Base-by-base conservation (phyloP, 805 yeast species). In the Wickerhamomyces rabaulensis region DNA sequence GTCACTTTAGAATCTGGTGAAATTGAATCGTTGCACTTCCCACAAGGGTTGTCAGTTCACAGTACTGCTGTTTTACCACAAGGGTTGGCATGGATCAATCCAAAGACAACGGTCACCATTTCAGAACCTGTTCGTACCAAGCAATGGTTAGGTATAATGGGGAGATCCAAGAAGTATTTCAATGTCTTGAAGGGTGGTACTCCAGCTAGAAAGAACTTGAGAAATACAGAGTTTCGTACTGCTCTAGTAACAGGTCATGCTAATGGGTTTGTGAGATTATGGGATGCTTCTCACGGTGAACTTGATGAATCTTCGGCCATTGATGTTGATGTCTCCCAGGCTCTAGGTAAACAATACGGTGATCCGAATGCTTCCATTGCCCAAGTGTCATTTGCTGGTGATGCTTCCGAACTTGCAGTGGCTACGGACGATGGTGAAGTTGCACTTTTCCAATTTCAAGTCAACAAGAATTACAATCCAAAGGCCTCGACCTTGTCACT, bases 241-340 rank as follows among this genome's bases (percentile, higher is more conserved):
- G 78, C 77, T 12, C 69, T 91, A 38, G 81, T 89, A 1, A 82
- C 96, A 0, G 98, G 97, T 0, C 96, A 94, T 60, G 78, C 82
- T 31, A 84, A 84, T 61, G 98, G 97, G 0, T 76, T 83, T 31
- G 79, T 94, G 0, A 74, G 97, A 45, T 70, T 92, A 9, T 83
- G 90, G 81, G 96, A 92, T 65, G 83, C 89, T 0, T 80, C 95
- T 0, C 79, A 82, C 47, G 85, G 86, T 19, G 96, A 87, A 51
- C 57, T 82, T 7, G 80, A 75, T 47, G 82, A 80, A 36, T 67
- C 76, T 9, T 68, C 77, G 7, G 81, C 80, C 4, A 67, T 85
- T 52, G 87, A 82, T 52, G 73, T 84, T 33, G 76, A 79, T 55
- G 68, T 83, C 10, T 65, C 80, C 1, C 67, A 35, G 29, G 69